Evolutionary conservation across 768 basidiomycete species (phyloP), one percentile per base, ranked within the genome.

Genomic region (Xanthoconium purpureum): DNA sequence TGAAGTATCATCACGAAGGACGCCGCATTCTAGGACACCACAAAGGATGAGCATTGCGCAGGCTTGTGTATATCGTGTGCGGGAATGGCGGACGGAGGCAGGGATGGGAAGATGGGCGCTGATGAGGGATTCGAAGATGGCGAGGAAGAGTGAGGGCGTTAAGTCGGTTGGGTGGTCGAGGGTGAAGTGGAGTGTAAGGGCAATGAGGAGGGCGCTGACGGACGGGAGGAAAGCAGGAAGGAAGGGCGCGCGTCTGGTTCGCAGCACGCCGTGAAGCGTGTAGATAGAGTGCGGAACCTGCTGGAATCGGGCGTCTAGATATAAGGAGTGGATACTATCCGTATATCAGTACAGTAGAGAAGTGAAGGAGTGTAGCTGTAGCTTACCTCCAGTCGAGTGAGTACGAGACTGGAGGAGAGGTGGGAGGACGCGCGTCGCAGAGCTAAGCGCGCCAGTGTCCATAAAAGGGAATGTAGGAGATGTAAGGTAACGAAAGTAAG

Each of bases 11-110:
- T 71, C 69, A 40, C 71, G 67, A 14, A 91, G 64, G 35, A 90
- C 71, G 57, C 90, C 88, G 30, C 74, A 79, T 57, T 88, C 85
- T 6, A 91, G 75, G 7, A 89, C 80, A 1, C 88, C 8, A 91
- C 2, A 76, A 53, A 92, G 87, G 5, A 91, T 75, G 63, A 91
- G 89, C 77, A 87, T 85, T 35, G 80, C 81, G 46, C 86, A 80
- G 1, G 88, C 68, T 61, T 84, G n/a, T n/a, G n/a, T n/a, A n/a
- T n/a, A n/a, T 54, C 56, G 42, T 50, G 69, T 73, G 63, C 75
- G 69, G 37, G 76, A 73, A 50, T 73, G 60, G 58, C 78, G 72
- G 28, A 73, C 66, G 18, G 67, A 47, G 8, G 62, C 36, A n/a
- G 64, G 43, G 14, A 84, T 74, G 3, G 83, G 81, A 10, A 91